A percentile compares a stretch with the other conserved stretches of the same genome.
phyloP scores from a whole-genome alignment of 495 filamentous ascomycete genomes.

The Hypoxylon trugodes region DNA sequence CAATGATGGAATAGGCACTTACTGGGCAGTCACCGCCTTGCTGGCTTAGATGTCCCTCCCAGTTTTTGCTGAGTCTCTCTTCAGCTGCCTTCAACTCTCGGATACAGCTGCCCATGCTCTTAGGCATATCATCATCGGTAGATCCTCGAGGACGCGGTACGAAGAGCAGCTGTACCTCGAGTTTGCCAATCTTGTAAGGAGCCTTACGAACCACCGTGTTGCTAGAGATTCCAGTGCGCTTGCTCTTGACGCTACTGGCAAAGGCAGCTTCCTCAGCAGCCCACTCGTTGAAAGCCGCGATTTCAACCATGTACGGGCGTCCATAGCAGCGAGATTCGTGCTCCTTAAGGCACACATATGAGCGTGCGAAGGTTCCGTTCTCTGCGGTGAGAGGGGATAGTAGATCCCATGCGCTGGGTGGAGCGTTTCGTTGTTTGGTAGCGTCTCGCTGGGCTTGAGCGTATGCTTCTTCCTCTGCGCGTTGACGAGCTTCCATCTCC shows the following conservation, averaged over 20 bases:
- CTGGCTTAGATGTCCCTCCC: constrained; percentile 90
- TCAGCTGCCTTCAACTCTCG: constrained; percentile 91
- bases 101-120: constrained; percentile 96
- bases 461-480: constrained; percentile 74
- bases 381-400: constrained; percentile 84
- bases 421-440: constrained; percentile 62
- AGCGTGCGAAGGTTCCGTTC: constrained; percentile 91
- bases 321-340: constrained; percentile 88
- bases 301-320: constrained; percentile 82
- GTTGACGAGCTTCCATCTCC: constrained; percentile 83
- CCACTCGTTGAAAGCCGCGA: constrained; percentile 98
- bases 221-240: constrained; percentile 65
- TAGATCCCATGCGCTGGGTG: constrained; percentile 82
- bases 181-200: constrained; percentile 92
- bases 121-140: constrained; percentile 96
- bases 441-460: constrained; percentile 73
- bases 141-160: constrained; percentile 89
- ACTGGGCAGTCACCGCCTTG: constrained; percentile 98
- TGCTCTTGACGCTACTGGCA: constrained; percentile 85
- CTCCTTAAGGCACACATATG: constrained; percentile 91
- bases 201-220: constrained; percentile 70
- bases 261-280: constrained; percentile 78
- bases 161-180: constrained; percentile 91
- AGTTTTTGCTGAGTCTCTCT: constrained; percentile 72
- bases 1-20: constrained; percentile 55